Conservation (phyloP, 805 yeast species). For the Kurtzmaniella cleridarum region DNA sequence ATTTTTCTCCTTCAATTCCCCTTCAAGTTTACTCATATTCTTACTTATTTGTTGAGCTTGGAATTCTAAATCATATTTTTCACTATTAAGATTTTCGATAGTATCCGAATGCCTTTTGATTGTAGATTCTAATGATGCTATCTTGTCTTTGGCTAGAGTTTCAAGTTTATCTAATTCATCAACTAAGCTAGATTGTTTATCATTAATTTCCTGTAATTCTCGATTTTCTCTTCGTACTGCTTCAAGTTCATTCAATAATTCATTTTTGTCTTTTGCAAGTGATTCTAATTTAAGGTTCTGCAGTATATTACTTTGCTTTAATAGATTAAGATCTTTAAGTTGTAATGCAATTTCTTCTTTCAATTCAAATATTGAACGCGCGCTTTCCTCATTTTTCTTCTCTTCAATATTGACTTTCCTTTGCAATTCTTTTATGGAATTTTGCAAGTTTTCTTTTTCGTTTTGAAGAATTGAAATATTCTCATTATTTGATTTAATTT, state of each 20-base stretch:
- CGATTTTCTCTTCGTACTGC: constrained; percentile 5
- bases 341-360: constrained; percentile 4
- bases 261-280: constrained; percentile 15
- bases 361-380: constrained; percentile 2
- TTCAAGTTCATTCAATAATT: constrained; percentile 5
- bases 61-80: constrained; percentile 8
- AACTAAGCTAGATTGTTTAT: constrained; percentile 16
- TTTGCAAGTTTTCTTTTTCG: constrained; percentile 5
- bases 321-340: constrained; percentile 5
- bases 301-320: constrained; percentile 9
- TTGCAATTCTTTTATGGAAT: constrained; percentile 3
- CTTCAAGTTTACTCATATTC: constrained; percentile 4
- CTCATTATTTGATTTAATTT: constrained; percentile 3
- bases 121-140: constrained; percentile 12
- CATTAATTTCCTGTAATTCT: constrained; percentile 14
- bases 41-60: constrained; percentile 3
- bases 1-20: background rate
- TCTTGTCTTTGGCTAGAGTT: constrained; percentile 17
- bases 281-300: constrained; percentile 11
- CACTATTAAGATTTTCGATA: constrained; percentile 8
- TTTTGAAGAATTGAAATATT: constrained; percentile 1
- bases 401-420: constrained; percentile 1
- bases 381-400: constrained; percentile 1
- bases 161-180: constrained; percentile 19
- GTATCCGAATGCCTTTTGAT: constrained; percentile 8